Evolutionary conservation across 1,284 basidiomycete genomes (phyloP), one percentile per base, ranked within the genome.

Genomic region (Ceratobasidium papillatum): DNA sequence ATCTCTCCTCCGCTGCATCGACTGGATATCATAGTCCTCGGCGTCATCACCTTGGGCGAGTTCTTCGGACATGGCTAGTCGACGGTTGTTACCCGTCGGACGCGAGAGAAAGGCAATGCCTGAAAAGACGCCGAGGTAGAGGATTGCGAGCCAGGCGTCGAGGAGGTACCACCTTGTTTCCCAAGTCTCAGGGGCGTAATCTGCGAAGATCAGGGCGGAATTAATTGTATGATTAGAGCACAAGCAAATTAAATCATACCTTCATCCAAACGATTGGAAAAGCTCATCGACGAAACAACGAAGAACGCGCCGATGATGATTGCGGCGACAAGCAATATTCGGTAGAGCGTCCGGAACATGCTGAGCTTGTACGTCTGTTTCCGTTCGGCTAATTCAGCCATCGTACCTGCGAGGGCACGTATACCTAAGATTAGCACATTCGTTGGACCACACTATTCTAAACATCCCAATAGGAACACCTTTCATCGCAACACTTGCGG

Each of bases 121-220:
- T 59, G 86, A 83, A 81, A 99, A 99, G 58, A 92, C 90, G 41
- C 86, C 83, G 63, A 96, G 87, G 81, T 95, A 98, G 43, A 98
- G 89, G 36, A 95, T 85, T 0, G 93, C 89, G 36, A 99, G 87
- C 87, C 95, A 98, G n/a, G 96, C 98, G 79, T 99, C 98, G 54
- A 99, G 87, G 17, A 99, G 84, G 89, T 96, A 95, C 98, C 98
- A 99, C 65, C 96, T 90, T 69, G 90, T 89, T 77, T 88, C 88
- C 97, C 97, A 99, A n/a, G 94, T 94, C 77, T 92, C 91, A 1
- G 96, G 93, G 7, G 94, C 92, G 80, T 97, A 99, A 80, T 97
- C 94, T 95, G 34, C 34, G 27, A 61, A 11, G n/a, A 65, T 61
- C 27, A 34, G 19, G 22, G 30, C 30, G 14, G 4, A 47, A 14